A percentile compares a stretch with the other conserved stretches of the same genome.
Conservation (phyloP, 306 rosid species). For the Aeschynomene evenia region DNA sequence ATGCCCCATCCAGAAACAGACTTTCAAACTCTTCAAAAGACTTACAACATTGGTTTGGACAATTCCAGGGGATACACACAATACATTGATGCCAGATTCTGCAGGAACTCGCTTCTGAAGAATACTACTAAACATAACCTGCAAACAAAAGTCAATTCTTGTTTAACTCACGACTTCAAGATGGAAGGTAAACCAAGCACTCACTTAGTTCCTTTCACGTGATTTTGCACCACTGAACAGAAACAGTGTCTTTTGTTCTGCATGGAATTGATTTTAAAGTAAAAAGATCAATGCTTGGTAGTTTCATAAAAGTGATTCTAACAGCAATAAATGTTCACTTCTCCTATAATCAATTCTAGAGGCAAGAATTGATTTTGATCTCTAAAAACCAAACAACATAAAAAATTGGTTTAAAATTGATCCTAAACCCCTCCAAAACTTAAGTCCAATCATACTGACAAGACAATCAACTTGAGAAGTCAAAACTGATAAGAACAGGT, state of each 20-base stretch:
- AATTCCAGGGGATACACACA: conserved; percentile 94
- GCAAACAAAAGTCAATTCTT: conserved; percentile 40
- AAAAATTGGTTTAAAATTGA: no score
- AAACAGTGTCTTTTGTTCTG: neutral
- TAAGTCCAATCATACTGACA: no score
- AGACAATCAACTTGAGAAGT: conserved; percentile 11
- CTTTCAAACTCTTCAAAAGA: conserved; percentile 23
- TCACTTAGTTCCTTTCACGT: conserved; percentile 30
- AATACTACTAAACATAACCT: conserved; percentile 94
- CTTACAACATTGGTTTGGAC: conserved; percentile 97
- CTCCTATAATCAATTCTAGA: no score
- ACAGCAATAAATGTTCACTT: no score
- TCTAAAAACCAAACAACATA: no score
- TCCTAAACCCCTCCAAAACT: no score
- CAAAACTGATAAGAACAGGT: neutral
- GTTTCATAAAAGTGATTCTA: no score
- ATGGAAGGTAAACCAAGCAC: conserved; percentile 23
- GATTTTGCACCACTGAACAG: conserved; percentile 5
- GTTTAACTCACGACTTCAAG: conserved; percentile 12
- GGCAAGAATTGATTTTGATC: no score
- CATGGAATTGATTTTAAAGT: no score
- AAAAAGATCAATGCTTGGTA: no score
- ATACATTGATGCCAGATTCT: conserved; percentile 72
- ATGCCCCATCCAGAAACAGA: neutral
- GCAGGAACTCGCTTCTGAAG: conserved; percentile 80